Evolutionary conservation across 345 rosid species (phyloP).

Genomic region (Corymbia maculata): DNA sequence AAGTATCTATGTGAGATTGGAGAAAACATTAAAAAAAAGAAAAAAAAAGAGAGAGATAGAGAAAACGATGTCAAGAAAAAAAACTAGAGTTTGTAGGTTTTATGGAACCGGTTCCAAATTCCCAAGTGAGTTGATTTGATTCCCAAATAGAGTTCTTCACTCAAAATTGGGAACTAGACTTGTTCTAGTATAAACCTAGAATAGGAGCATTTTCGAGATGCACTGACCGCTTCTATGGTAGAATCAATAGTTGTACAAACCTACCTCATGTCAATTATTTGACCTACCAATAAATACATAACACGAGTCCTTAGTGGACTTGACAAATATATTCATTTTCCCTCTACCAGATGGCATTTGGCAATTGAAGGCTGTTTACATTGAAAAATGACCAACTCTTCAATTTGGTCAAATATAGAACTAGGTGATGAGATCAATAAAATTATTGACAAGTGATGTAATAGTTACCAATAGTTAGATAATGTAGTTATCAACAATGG

Average conservation of each 20-base stretch:
- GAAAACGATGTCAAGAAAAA: too few relatives aligned
- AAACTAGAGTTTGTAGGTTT: background rate
- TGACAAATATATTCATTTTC: too few relatives aligned
- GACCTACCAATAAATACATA: background rate
- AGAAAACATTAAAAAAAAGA: too few relatives aligned
- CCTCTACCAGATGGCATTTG: background rate
- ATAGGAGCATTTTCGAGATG: too few relatives aligned
- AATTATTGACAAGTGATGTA: background rate
- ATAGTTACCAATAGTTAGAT: background rate
- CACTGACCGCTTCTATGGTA: rapidly evolving
- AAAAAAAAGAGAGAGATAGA: too few relatives aligned
- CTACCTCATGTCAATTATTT: too few relatives aligned
- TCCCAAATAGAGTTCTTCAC: too few relatives aligned
- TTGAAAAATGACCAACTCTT: background rate
- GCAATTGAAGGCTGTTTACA: too few relatives aligned
- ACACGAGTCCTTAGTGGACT: background rate
- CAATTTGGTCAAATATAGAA: background rate
- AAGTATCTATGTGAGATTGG: background rate
- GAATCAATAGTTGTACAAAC: background rate
- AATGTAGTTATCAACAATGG: too few relatives aligned
- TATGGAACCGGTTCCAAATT: background rate
- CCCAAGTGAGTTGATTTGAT: too few relatives aligned
- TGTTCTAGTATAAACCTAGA: rapidly evolving
- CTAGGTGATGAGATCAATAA: background rate
- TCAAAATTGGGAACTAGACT: rapidly evolving